Base-by-base conservation (phyloP, 495 filamentous ascomycete species). In the Cladorrhinum samala region DNA sequence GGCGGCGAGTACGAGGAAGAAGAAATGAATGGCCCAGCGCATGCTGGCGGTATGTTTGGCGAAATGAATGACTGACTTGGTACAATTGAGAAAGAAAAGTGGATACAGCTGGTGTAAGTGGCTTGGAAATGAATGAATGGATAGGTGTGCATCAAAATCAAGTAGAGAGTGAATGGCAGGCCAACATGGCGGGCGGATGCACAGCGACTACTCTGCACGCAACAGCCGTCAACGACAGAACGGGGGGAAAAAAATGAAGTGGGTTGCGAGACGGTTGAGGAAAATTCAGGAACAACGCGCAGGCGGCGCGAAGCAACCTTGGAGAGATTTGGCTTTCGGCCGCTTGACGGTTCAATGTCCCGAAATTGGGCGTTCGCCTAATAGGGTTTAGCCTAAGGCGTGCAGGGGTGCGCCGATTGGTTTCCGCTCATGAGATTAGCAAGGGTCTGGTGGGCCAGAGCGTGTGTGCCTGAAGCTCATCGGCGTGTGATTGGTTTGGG, bases 1-100 rank as follows among this genome's bases (percentile, higher is more conserved):
- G n/a, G 58, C 58, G 57, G 60, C 63, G 54, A 20, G 38, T 47
- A 62, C n/a, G 20, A 58, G 51, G 27, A 45, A 13, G 9, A 16
- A 37, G 36, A 57, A 47, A 30, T 41, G 46, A 49, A 46, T 24
- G 36, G 24, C 18, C 24, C 46, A 21, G 55, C 55, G 58, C 58
- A 63, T 64, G 25, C 30, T 58, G 41, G 36, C 36, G 13, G n/a
- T 36, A 40, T 42, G 7, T 33, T 24, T 6, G 33, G 42, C 0
- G 33, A 46, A 56, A 47, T 24, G 51, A 55, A 48, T 50, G 47
- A 42, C 38, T 49, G 39, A 16, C 16, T 6, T 25, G 3, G 38
- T 16, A 20, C 43, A 36, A 46, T 38, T 17, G 37, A 42, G 38
- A 9, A 40, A 20, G 17, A 18, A 52, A n/a, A 2, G 41, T 21